Evolutionary conservation across 2,329 filamentous ascomycete genomes (phyloP).

Genomic region (Pseudogymnoascus sp.): DNA sequence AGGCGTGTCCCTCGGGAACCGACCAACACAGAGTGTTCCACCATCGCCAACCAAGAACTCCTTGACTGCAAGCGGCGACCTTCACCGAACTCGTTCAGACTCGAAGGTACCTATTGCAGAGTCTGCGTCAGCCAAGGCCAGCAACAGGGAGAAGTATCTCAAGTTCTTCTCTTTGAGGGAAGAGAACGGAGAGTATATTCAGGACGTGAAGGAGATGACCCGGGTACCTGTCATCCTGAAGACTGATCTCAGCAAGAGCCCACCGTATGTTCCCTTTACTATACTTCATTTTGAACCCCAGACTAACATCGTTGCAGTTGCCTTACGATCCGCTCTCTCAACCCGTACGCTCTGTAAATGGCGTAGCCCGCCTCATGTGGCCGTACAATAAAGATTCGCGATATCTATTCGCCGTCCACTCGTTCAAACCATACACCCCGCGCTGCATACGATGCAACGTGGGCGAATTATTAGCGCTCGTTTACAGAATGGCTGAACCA

Average conservation of each 20-base stretch:
- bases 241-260: constrained; percentile 97
- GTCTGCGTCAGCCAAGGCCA: constrained; percentile 65
- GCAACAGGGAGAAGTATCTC: constrained; percentile 93
- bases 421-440: constrained; percentile 5
- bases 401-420: not conserved
- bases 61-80: constrained; percentile 54
- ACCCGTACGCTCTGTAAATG: constrained; percentile 62
- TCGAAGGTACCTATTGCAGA: constrained; percentile 77
- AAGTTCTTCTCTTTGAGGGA: constrained; percentile 84
- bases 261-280: constrained; percentile 70
- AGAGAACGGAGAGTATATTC: constrained; percentile 91
- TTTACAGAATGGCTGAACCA: constrained; percentile 4
- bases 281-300: constrained; percentile 32
- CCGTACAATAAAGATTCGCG: not conserved
- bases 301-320: constrained; percentile 44
- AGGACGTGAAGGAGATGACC: constrained; percentile 97
- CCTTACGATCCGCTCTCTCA: constrained; percentile 75
- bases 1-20: constrained; percentile 80
- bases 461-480: constrained; percentile 8
- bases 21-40: constrained; percentile 90
- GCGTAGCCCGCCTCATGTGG: not conserved
- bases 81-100: constrained; percentile 87
- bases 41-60: constrained; percentile 78
- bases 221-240: constrained; percentile 95
- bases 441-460: not conserved